Conservation (phyloP, 176 grass and related monocot genomes). For the Oropetium thomaeum region DNA sequence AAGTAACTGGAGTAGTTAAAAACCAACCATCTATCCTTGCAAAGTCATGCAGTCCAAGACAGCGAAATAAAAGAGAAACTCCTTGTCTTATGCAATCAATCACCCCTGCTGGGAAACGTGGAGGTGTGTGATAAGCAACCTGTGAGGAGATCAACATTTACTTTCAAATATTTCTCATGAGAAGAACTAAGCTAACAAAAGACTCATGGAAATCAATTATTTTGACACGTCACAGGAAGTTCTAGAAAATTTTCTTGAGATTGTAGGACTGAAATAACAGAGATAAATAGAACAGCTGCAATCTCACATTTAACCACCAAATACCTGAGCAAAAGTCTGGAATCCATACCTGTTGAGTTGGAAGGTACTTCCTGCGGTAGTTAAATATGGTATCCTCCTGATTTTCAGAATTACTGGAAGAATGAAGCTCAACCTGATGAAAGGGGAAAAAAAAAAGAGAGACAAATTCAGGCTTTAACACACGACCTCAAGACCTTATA, state of each 20-base stretch:
- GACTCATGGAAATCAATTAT: background rate
- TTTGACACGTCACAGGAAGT: conserved; percentile 1
- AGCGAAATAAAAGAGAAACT: conserved; percentile 57
- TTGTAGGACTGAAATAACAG: background rate
- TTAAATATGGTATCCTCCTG: conserved; percentile 83
- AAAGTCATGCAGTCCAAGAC: conserved; percentile 70
- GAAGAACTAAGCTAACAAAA: conserved; percentile 1
- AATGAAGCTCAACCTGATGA: conserved; percentile 71
- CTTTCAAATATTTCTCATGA: conserved; percentile 10
- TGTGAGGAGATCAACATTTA: conserved; percentile 37
- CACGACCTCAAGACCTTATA: background rate
- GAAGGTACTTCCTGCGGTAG: conserved; percentile 93
- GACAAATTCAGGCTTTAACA: background rate
- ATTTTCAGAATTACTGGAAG: conserved; percentile 37
- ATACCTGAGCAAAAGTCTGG: background rate
- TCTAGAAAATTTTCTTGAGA: conserved; percentile 8
- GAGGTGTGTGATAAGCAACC: conserved; percentile 93
- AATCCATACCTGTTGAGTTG: conserved; percentile 63
- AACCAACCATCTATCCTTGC: conserved; percentile 98
- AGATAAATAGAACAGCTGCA: background rate
- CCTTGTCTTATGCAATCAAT: conserved; percentile 89
- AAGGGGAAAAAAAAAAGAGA: background rate
- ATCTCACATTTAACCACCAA: background rate
- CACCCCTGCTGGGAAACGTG: conserved; percentile 73
- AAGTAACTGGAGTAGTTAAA: conserved; percentile 49